phyloP scores from a whole-genome alignment of 805 yeast species.

The Metschnikowia vanudenii region DNA sequence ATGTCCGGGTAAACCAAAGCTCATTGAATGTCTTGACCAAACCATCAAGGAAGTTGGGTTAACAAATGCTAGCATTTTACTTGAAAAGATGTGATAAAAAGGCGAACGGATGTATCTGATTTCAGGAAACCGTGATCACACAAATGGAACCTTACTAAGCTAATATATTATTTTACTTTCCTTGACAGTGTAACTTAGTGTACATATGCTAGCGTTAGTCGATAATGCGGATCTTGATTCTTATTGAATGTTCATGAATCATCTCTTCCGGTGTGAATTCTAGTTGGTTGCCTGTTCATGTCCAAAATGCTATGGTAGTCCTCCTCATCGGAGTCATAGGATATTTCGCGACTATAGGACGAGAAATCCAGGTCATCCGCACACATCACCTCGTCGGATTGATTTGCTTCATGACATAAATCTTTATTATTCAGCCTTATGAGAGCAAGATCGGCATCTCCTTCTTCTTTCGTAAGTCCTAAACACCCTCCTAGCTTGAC shows the following conservation, averaged over 20 bases:
- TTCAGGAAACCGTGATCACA: neutral
- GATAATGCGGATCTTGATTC: neutral
- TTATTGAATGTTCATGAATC: neutral
- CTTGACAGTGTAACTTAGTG: too few species aligned
- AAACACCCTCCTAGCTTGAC: conserved; percentile 17
- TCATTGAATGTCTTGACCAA: conserved; percentile 54
- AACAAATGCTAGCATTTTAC: conserved; percentile 73
- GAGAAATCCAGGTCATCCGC: conserved; percentile 8
- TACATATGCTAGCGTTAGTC: neutral
- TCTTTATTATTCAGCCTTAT: conserved; percentile 4
- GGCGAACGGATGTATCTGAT: neutral
- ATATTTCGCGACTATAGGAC: conserved; percentile 5
- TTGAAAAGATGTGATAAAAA: conserved; percentile 43
- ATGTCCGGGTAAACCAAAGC: conserved; percentile 40
- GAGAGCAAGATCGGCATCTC: conserved; percentile 15
- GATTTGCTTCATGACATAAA: neutral
- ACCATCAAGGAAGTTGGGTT: conserved; percentile 75
- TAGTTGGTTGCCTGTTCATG: conserved; percentile 8
- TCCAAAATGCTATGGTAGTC: conserved; percentile 12
- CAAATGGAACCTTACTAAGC: neutral
- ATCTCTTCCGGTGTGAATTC: neutral
- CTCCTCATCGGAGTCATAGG: conserved; percentile 6
- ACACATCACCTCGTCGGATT: neutral
- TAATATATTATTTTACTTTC: neutral
- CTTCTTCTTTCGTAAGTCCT: conserved; percentile 16